Conservation (phyloP, 257 asterid genomes). For the Lithospermum erythrorhizon region DNA sequence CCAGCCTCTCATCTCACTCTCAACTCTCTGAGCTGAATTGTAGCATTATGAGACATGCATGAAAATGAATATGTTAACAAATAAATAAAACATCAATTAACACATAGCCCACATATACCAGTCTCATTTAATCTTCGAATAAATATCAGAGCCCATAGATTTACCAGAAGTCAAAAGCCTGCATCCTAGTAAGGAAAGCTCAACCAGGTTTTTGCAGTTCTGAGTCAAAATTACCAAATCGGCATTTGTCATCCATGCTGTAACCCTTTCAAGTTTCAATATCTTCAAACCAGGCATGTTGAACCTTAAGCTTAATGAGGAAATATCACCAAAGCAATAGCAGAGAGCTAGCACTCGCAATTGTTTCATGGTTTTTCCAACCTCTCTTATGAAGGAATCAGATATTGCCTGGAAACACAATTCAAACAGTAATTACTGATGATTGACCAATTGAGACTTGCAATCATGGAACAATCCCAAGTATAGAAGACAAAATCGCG, state of each 20-base stretch:
- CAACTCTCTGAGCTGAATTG: background rate
- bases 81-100: background rate
- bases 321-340: slow-evolving; percentile 75
- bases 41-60: background rate
- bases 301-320: slow-evolving; percentile 41
- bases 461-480: background rate
- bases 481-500: background rate
- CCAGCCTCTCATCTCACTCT: background rate
- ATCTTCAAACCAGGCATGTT: slow-evolving; percentile 60
- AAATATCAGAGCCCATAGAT: slow-evolving; percentile 7
- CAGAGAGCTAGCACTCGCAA: slow-evolving; percentile 57
- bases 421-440: slow-evolving; percentile 3
- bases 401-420: slow-evolving; percentile 50
- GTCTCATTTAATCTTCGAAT: background rate
- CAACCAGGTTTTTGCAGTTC: slow-evolving; percentile 45
- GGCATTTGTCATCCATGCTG: slow-evolving; percentile 66
- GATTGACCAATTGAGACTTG: background rate
- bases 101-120: background rate
- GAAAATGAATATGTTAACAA: background rate
- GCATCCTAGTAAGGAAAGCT: slow-evolving; percentile 77
- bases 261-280: slow-evolving; percentile 75
- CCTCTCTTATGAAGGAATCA: slow-evolving; percentile 42
- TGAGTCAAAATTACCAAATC: slow-evolving; percentile 52
- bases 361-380: slow-evolving; percentile 33
- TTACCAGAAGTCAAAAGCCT: slow-evolving; percentile 53